Base-by-base conservation (phyloP, 345 rosid species). In the Cochlearia excelsa region DNA sequence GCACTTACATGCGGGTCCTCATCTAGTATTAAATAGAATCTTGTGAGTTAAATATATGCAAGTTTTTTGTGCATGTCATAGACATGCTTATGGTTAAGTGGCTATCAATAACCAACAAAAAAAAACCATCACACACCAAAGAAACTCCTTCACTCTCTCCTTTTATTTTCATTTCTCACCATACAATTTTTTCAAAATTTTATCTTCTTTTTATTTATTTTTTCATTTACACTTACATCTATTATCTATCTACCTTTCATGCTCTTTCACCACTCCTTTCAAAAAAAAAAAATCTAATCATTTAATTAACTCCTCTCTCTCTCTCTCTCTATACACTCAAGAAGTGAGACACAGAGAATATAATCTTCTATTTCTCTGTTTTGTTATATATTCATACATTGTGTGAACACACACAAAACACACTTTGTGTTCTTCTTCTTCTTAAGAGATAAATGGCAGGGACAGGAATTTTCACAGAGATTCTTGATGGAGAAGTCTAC, bases 401-500 rank as follows among this genome's bases (percentile, higher is more conserved):
- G 50, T 68, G 54, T 68, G 30, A 45, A 51, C 66, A 44, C 2
- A 59, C 1, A 41, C 40, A 16, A 35, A 63, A 9, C 63, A 4
- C 39, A 51, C 51, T 30, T 56, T 65, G 29, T 51, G 40, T 35
- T 50, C 33, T 48, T 10, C 3, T 38, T 38, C 55, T 1, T 30
- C 31, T 6, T 51, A 43, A 43, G 54, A 44, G 4, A 63, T 44
- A 55, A 67, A 92, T 93, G 99, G 97, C 95, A 0, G 97, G 96
- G 9, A 85, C 59, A 59, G 95, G 92, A 64, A 73, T 77, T 39
- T 93, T 93, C 67, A 48, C 78, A 30, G 97, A 89, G 69, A 87
- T 87, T 6, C 27, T 93, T n/a, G 94, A 89, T 3, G 99, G 87
- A 46, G 99, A 89, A 30, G 90, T 76, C 26, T 89, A 75, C 80